Base-by-base conservation (phyloP, 257 asterid genomes). In the Agastache rugosa region DNA sequence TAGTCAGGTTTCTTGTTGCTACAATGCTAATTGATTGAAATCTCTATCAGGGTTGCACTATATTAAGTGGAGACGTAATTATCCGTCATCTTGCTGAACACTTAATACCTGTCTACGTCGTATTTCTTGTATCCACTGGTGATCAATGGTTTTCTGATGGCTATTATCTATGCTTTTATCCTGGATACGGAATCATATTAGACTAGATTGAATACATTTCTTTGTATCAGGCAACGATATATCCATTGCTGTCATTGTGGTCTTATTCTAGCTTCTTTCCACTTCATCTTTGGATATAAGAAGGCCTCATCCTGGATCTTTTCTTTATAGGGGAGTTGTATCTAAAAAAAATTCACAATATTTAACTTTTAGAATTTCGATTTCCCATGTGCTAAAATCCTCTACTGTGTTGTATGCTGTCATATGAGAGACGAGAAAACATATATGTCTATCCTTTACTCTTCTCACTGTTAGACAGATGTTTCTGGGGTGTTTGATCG, bases 61-160 rank as follows among this genome's bases (percentile, higher is more conserved):
- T 94, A 82, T 79, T 94, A 80, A 94, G 98, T 35, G 98, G 98
- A 70, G 98, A 94, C 72, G 91, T 89, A n/a, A 94, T 94, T 81
- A 90, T 90, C 53, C 83, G 93, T 54, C 89, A 90, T 85, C 85
- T 94, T 48, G 97, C 97, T 48, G 97, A 85, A 61, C 81, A 90
- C 76, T 78, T 94, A 72, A 87, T 85, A 74, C 98, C 98, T 12
- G 86, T 84, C 16, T 87, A 75, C 12, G 97, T 94, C 45, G 97
- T 94, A 83, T 94, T 92, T 74, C 97, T 94, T 62, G 98, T 94
- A 94, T 92, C 97, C 97, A 19, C 50, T 19, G 60, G 31, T n/a
- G 11, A 23, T 35, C 41, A 17, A 4, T 65, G 67, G 41, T 48
- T 65, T 47, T 17, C 37, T 25, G 8, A 31, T 61, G 19, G 73